Conservation (phyloP, 768 basidiomycete genomes). For the Mycena galopus region DNA sequence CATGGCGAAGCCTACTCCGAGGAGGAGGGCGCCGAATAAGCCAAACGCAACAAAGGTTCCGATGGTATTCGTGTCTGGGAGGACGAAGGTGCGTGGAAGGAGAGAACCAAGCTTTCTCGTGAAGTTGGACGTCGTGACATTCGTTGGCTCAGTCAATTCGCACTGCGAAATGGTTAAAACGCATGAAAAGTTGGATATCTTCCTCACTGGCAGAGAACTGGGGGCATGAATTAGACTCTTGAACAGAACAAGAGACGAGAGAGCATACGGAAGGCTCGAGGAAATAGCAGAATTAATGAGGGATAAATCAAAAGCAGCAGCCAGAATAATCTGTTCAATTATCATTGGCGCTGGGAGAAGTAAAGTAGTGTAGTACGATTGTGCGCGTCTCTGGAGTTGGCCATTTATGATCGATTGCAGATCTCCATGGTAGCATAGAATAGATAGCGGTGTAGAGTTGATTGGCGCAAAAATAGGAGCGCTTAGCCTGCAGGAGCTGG, state of each 20-base stretch:
- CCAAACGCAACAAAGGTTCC: conserved; percentile 5
- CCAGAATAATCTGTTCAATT: neutral
- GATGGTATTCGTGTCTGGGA: neutral
- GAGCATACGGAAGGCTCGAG: neutral
- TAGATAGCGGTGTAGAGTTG: neutral
- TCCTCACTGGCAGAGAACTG: neutral
- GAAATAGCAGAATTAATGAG: neutral
- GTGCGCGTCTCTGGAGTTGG: neutral
- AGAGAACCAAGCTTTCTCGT: neutral
- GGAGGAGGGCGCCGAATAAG: neutral
- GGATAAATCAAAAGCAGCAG: neutral
- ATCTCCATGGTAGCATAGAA: neutral
- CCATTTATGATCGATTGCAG: neutral
- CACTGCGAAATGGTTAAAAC: neutral
- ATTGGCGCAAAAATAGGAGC: too few relatives aligned
- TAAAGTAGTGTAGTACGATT: neutral
- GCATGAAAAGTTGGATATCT: neutral
- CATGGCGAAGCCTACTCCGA: neutral
- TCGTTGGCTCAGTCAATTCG: neutral
- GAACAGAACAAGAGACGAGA: neutral
- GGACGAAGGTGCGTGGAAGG: neutral
- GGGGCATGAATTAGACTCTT: neutral
- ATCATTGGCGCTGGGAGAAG: conserved; percentile 3
- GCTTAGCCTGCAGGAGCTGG: too few relatives aligned
- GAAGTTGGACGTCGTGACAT: neutral